Base-by-base conservation (phyloP, 2,329 filamentous ascomycete species). In the Juglanconis oblonga region DNA sequence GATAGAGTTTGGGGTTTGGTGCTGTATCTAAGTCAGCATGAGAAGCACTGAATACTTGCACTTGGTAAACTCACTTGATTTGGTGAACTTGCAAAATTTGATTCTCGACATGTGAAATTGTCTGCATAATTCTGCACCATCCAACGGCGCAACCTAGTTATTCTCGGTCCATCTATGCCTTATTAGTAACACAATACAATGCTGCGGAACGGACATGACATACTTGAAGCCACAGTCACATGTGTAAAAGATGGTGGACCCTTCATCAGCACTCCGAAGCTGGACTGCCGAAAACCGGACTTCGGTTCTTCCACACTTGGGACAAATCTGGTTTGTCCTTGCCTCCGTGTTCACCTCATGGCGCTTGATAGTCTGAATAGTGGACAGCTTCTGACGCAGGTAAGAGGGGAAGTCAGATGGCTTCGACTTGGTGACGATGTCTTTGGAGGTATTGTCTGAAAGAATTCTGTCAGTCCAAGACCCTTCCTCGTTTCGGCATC, bases 181-280 rank as follows among this genome's bases (percentile, higher is more conserved):
- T 11, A 65, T 70, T 68, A 73, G 70, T 49, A 62, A 59, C 61
- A 64, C 59, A 24, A 32, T 32, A 58, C 65, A 38, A 6, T n/a
- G 45, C 44, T 49, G n/a, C 42, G 14, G 49, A 40, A 49, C 47
- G 50, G 17, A 10, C 31, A 24, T 5, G 40, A 74, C 87, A 68
- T 84, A 93, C 89, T 90, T 93, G 76, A 91, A 80, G 61, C 91
- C 91, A 72, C 93, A 97, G 60, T 92, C 87, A 76, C 93, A 97
- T 62, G 83, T 88, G 76, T 92, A 97, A 70, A 97, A 96, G 57
- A 97, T 86, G 0, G 94, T 97, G 65, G 89, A 91, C 63, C 95
- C 95, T 85, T 98, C 94, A 73, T 99, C 95, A 57, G 94, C 95
- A 79, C 92, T 88, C 67, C 94, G 88, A 69, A 97, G 78, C 73